Percentiles rank a stretch among this genome's conserved stretches.
Conservation (phyloP, 2,329 filamentous ascomycete species). For the Alternaria angustiovoidea region DNA sequence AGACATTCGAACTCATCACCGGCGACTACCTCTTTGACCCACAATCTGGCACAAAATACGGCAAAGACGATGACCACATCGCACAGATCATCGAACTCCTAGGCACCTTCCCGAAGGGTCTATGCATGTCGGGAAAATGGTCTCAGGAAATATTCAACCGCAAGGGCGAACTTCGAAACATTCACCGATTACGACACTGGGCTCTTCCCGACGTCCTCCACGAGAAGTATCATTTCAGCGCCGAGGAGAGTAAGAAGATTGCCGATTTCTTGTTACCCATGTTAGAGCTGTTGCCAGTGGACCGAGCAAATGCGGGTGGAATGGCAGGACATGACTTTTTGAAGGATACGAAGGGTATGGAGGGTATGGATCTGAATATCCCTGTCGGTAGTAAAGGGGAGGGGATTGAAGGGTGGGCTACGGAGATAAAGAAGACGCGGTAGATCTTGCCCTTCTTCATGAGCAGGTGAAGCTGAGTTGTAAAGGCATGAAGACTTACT, state of each 20-base stretch:
- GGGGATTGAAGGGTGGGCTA: constrained; percentile 92
- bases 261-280: constrained; percentile 87
- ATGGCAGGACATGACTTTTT: constrained; percentile 89
- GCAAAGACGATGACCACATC: constrained; percentile 99
- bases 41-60: constrained; percentile 97
- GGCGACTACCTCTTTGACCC: constrained; percentile 99
- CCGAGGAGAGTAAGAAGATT: constrained; percentile 80
- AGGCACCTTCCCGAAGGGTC: constrained; percentile 88
- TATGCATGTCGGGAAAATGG: constrained; percentile 95
- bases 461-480: not conserved
- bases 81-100: constrained; percentile 98
- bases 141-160: constrained; percentile 98
- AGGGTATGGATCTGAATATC: constrained; percentile 76
- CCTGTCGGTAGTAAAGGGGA: constrained; percentile 84
- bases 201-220: constrained; percentile 88
- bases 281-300: constrained; percentile 87
- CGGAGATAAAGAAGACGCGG: constrained; percentile 74
- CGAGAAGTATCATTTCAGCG: constrained; percentile 95
- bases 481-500: not conserved
- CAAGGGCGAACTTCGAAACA: constrained; percentile 96
- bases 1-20: constrained; percentile 98
- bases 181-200: constrained; percentile 96
- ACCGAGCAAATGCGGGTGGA: constrained; percentile 91
- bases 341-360: constrained; percentile 88
- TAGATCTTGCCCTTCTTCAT: constrained; percentile 22